Conservation (phyloP, 1,284 basidiomycete species). For the Phlebopus sp. region DNA sequence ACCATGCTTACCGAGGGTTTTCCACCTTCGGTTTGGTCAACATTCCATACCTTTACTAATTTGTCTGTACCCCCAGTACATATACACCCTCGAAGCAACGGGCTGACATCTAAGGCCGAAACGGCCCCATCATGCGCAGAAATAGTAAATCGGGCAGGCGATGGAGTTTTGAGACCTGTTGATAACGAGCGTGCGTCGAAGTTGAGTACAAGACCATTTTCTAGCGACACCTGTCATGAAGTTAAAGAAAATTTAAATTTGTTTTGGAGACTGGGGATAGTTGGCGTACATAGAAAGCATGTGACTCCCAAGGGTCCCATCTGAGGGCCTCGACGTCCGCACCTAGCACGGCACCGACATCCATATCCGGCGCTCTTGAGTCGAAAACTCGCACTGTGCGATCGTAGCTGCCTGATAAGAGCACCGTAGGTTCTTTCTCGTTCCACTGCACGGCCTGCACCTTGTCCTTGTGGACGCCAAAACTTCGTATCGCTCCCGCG, state of each 20-base stretch:
- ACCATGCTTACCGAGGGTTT: slow-evolving; percentile 86
- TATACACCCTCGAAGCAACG: slow-evolving; percentile 88
- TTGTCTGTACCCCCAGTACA: slow-evolving; percentile 95
- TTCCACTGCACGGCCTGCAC: slow-evolving; percentile 99
- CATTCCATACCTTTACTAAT: slow-evolving; percentile 93
- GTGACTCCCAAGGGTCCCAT: slow-evolving; percentile 95
- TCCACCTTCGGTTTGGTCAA: slow-evolving; percentile 64
- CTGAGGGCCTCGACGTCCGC: slow-evolving; percentile 91
- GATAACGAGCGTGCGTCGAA: slow-evolving; percentile 88
- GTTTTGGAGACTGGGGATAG: not conserved
- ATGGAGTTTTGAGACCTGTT: slow-evolving; percentile 56
- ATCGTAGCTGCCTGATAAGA: slow-evolving; percentile 93
- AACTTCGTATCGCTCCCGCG: slow-evolving; percentile 68
- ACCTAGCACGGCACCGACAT: slow-evolving; percentile 77
- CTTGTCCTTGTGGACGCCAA: slow-evolving; percentile 90
- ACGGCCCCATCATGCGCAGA: slow-evolving; percentile 94
- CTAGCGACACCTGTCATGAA: slow-evolving; percentile 72
- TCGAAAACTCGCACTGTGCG: slow-evolving; percentile 93
- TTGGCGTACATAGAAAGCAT: slow-evolving; percentile 79
- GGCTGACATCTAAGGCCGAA: slow-evolving; percentile 90
- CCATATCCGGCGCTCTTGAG: slow-evolving; percentile 76
- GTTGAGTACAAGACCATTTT: slow-evolving; percentile 89
- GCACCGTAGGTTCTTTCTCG: slow-evolving; percentile 77
- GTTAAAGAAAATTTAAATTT: slow-evolving; percentile 6
- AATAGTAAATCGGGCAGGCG: slow-evolving; percentile 81